Evolutionary conservation across 129 eudicot species (phyloP).

Genomic region (Pittosporum tobira): DNA sequence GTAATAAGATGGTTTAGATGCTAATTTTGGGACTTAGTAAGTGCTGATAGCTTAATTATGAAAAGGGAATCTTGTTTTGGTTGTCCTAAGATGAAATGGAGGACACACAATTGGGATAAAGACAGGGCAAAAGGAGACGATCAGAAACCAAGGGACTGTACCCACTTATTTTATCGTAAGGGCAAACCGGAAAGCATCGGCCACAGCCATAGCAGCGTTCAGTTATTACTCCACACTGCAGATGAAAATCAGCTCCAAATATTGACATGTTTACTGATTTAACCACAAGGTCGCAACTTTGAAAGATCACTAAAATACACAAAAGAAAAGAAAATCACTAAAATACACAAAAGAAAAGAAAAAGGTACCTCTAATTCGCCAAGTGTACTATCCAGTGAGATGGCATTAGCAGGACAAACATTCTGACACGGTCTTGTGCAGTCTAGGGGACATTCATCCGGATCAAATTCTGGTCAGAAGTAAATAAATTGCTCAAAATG

Average conservation of each 20-base stretch:
- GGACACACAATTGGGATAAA: not conserved
- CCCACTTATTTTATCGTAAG: slow-evolving; percentile 94
- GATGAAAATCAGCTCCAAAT: slow-evolving; percentile 7
- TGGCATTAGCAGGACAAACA: slow-evolving; percentile 89
- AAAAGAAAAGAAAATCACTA: not conserved
- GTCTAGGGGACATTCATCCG: slow-evolving; percentile 71
- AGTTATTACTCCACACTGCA: slow-evolving; percentile 70
- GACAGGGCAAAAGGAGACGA: not conserved
- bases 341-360: not conserved
- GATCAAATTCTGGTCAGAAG: slow-evolving; percentile 67
- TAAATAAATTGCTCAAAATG: not conserved
- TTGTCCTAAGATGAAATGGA: not conserved
- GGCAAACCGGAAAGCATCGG: slow-evolving; percentile 85
- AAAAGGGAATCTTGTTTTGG: not conserved
- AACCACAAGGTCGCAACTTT: not conserved
- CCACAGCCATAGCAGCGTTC: slow-evolving; percentile 98
- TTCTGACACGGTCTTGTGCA: slow-evolving; percentile 87
- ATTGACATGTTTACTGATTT: slow-evolving; percentile 6
- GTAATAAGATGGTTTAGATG: not conserved
- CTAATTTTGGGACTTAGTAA: not conserved
- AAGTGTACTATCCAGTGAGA: slow-evolving; percentile 23
- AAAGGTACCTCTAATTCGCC: slow-evolving; percentile 34
- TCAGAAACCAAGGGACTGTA: slow-evolving; percentile 10
- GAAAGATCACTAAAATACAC: not conserved
- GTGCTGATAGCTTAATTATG: not conserved